A percentile compares a stretch with the other conserved stretches of the same genome.
These are phyloP conservation scores for Schizonepeta tenuifolia DNA, from an alignment of 257 asterid species.

Conservation along the genomic window DNA sequence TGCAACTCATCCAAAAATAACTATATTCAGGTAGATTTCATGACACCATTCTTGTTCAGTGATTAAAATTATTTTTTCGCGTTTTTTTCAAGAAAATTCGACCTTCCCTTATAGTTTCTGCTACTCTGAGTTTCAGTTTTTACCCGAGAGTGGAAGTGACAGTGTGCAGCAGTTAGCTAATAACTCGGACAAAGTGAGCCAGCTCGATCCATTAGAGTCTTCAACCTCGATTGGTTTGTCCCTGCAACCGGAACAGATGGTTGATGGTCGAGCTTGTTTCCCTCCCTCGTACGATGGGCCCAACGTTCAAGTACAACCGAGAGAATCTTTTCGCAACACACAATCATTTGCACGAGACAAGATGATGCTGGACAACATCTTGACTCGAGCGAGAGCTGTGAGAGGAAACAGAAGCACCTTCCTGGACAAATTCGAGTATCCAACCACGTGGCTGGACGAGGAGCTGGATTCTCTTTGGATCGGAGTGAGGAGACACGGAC, in stretches of 20 bases:
- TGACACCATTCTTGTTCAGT: not conserved
- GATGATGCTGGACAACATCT: conserved; percentile 55
- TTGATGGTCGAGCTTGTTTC: conserved; percentile 26
- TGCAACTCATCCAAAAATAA: conserved; percentile 33
- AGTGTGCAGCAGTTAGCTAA: conserved; percentile 36
- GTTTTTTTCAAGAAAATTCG: not conserved
- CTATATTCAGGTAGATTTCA: conserved; percentile 59
- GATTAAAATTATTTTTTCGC: not conserved
- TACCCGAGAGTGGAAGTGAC: conserved; percentile 50
- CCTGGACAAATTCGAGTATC: conserved; percentile 43
- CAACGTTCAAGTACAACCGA: conserved; percentile 36
- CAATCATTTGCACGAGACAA: conserved; percentile 49
- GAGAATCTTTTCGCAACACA: conserved; percentile 47
- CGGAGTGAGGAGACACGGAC: conserved; percentile 74
- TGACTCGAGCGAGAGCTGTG: conserved; percentile 48
- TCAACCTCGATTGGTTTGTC: conserved; percentile 41
- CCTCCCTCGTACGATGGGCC: conserved; percentile 43
- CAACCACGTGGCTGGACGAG: conserved; percentile 67
- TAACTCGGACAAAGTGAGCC: conserved; percentile 31
- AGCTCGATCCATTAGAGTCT: conserved; percentile 32
- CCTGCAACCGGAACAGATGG: conserved; percentile 39
- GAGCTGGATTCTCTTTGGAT: conserved; percentile 79
- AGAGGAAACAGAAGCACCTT: conserved; percentile 44
- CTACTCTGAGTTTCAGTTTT: conserved; percentile 52
- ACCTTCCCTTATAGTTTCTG: conserved; percentile 11